Percentiles rank a stretch among this genome's conserved stretches.
Evolutionary conservation across 768 basidiomycete genomes (phyloP).

Genomic region (Hericium alpestre): DNA sequence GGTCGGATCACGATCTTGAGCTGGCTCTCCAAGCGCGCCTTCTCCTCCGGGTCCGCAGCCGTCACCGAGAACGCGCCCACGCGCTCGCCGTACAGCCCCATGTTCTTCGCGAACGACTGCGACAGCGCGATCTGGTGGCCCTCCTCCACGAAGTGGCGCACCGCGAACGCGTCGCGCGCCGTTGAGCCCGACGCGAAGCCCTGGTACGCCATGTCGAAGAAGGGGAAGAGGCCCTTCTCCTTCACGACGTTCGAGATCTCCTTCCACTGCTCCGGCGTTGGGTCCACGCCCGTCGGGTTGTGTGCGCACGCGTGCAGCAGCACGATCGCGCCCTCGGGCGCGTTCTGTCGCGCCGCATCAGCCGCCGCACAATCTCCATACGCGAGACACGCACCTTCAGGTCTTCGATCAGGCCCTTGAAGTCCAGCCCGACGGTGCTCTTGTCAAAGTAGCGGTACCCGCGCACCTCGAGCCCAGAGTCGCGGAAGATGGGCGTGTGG

Average conservation of each 20-base stretch:
- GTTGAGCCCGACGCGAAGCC: conserved; percentile 96
- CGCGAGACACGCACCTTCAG: conserved; percentile 44
- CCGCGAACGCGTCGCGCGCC: conserved; percentile 83
- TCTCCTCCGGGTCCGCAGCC: conserved; percentile 59
- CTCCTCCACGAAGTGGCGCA: conserved; percentile 85
- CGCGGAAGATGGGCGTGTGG: conserved; percentile 87
- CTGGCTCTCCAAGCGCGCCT: conserved; percentile 83
- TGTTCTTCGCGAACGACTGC: conserved; percentile 98
- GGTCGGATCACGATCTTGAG: conserved; percentile 92
- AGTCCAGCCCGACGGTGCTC: conserved; percentile 84
- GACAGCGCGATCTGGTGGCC: conserved; percentile 86
- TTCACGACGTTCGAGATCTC: conserved; percentile 80
- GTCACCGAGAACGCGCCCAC: conserved; percentile 92
- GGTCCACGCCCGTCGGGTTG: conserved; percentile 98
- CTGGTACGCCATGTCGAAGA: conserved; percentile 99
- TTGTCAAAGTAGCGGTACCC: conserved; percentile 92
- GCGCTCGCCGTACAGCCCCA: conserved; percentile 97
- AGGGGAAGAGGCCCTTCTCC: conserved; percentile 87
- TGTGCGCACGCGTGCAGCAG: conserved; percentile 95
- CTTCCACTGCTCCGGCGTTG: conserved; percentile 86
- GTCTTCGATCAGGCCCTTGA: conserved; percentile 82
- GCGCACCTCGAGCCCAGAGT: conserved; percentile 90
- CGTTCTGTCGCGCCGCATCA: neutral
- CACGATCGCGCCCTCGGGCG: conserved; percentile 70
- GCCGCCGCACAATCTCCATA: neutral